Percentiles rank a stretch among this genome's conserved stretches.
Evolutionary conservation across 305 asterid species (phyloP).

Genomic region (Euphrasia arctica): DNA sequence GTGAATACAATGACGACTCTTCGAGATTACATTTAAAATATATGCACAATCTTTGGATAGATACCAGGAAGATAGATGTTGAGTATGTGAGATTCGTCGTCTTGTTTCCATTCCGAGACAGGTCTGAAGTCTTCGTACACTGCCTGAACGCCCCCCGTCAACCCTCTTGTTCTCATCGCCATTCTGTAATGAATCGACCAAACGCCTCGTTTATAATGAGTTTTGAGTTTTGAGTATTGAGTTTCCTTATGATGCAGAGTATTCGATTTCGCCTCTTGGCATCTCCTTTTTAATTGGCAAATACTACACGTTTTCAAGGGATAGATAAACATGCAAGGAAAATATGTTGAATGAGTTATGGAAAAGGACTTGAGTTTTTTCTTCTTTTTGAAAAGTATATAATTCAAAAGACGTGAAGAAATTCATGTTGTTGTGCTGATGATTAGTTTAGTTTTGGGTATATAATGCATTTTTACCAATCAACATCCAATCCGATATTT

Average conservation of each 20-base stretch:
- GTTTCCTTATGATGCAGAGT: conserved; percentile 34
- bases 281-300: background rate
- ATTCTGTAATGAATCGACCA: conserved; percentile 18
- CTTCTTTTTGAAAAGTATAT: background rate
- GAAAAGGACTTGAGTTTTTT: background rate
- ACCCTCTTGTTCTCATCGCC: conserved; percentile 49
- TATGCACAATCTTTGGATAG: background rate
- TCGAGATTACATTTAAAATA: background rate
- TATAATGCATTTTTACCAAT: too few species aligned
- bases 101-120: conserved; percentile 50
- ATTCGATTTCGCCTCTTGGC: conserved; percentile 28
- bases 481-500: too few species aligned
- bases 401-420: background rate
- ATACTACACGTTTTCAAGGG: background rate
- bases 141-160: conserved; percentile 34
- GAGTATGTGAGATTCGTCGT: conserved; percentile 53
- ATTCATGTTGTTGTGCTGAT: too few species aligned
- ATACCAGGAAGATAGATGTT: conserved; percentile 67
- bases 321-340: too few species aligned
- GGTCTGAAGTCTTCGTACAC: conserved; percentile 70
- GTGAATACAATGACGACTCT: background rate
- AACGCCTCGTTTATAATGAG: background rate
- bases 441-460: too few species aligned
- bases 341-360: background rate
- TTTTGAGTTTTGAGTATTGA: too few species aligned